Evolutionary conservation across 2,329 filamentous ascomycete species (phyloP).

Genomic region (Daldinia eschscholtzii): DNA sequence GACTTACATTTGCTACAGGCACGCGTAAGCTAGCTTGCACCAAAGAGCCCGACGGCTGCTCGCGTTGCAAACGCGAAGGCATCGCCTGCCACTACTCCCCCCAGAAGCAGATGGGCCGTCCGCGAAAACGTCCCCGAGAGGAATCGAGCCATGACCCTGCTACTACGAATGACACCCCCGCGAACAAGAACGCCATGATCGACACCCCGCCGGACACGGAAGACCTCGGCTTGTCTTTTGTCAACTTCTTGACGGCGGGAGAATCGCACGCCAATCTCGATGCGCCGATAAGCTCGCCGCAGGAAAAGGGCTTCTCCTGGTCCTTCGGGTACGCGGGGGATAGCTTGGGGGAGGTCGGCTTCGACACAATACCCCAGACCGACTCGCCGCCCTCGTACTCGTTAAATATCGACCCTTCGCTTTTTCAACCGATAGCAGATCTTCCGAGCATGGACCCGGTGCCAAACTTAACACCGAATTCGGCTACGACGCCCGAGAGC

Average conservation of each 20-base stretch:
- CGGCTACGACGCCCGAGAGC: conserved; percentile 47
- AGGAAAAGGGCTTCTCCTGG: conserved; percentile 34
- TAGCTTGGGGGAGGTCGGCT: conserved; percentile 47
- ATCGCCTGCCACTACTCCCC: conserved; percentile 71
- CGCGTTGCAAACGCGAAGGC: conserved; percentile 68
- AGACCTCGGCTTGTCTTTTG: conserved; percentile 49
- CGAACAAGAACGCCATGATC: conserved; percentile 46
- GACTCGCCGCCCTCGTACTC: conserved; percentile 30
- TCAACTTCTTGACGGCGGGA: conserved; percentile 45
- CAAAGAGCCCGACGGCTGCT: conserved; percentile 71
- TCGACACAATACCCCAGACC: conserved; percentile 43
- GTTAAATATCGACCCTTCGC: conserved; percentile 49
- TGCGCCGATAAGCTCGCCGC: conserved; percentile 1
- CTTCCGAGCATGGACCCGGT: conserved; percentile 43
- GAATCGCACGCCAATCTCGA: conserved; percentile 31
- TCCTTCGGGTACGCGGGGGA: conserved; percentile 42
- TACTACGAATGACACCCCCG: conserved; percentile 22
- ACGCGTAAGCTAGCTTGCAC: conserved; percentile 74
- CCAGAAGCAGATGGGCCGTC: conserved; percentile 76
- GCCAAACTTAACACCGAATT: conserved; percentile 46
- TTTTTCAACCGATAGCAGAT: conserved; percentile 40
- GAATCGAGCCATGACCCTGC: conserved; percentile 37
- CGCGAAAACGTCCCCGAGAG: conserved; percentile 66
- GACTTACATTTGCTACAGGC: conserved; percentile 57
- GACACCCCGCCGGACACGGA: conserved; percentile 46